Evolutionary conservation across 306 rosid species (phyloP).

Genomic region (Vachellia collinsii): DNA sequence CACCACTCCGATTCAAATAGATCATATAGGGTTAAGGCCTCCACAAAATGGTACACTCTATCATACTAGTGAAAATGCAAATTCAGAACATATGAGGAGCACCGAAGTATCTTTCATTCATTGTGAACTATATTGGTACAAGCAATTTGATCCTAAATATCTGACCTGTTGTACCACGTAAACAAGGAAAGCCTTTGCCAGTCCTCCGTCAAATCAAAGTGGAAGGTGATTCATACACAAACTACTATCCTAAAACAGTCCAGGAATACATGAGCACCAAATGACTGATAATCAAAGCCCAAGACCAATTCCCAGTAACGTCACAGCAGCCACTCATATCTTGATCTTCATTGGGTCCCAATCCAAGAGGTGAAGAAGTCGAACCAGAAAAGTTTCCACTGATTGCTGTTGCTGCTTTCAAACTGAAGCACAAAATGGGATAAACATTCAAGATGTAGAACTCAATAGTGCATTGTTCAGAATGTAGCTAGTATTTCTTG

Average conservation of each 20-base stretch:
- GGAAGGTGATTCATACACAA: not conserved
- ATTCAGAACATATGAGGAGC: slow-evolving; percentile 3
- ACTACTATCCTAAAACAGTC: slow-evolving; percentile 16
- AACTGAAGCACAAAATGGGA: slow-evolving; percentile 49
- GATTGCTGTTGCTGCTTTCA: slow-evolving; percentile 37
- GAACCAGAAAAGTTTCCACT: slow-evolving; percentile 62
- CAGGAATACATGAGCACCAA: slow-evolving; percentile 37
- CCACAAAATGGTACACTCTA: not conserved
- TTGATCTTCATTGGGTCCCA: slow-evolving; percentile 57
- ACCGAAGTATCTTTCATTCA: slow-evolving; percentile 22
- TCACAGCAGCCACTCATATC: slow-evolving; percentile 53
- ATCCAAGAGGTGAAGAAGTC: slow-evolving; percentile 51
- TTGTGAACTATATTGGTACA: slow-evolving; percentile 20
- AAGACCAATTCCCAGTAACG: slow-evolving; percentile 48
- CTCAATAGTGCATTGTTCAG: not conserved
- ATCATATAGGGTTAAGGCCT: not conserved
- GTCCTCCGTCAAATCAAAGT: slow-evolving; percentile 31
- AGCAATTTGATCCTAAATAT: slow-evolving; percentile 32
- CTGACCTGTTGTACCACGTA: slow-evolving; percentile 24
- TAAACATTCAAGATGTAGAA: slow-evolving; percentile 19
- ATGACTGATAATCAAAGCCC: slow-evolving; percentile 47
- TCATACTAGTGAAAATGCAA: not conserved
- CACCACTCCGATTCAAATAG: not conserved
- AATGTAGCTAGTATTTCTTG: not conserved
- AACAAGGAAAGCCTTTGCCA: slow-evolving; percentile 32